Evolutionary conservation across 1,139 yeast genomes (phyloP), one percentile per base, ranked within the genome.

Genomic region (Diutina neorugosa): DNA sequence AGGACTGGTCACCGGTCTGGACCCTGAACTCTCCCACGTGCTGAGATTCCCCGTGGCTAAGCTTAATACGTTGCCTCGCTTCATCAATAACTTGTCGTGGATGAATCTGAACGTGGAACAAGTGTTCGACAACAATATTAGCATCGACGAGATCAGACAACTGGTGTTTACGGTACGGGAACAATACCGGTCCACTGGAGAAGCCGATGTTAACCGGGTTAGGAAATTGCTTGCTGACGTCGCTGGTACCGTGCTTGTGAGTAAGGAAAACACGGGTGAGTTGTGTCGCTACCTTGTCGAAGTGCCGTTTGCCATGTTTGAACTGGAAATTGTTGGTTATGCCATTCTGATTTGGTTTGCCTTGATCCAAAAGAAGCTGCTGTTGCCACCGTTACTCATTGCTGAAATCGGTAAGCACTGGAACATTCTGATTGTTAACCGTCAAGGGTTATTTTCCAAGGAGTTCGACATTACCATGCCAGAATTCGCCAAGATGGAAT

Each of bases 341-440:
- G 90, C 94, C 0, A 80, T 84, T 20, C 79, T 83, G 12, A 76
- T 85, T 48, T 93, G 98, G 98, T 74, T 87, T 53, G 82, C 90
- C 52, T 78, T 88, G 34, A 81, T 88, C 70, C 82, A 85, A 56
- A 91, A 86, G 53, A 61, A 68, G 59, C 79, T 83, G 1, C 74
- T 76, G 46, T 63, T 85, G 51, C 75, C 91, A 1, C 71, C 80
- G 42, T 67, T 80, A n/a, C 63, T 93, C 16, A 67, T 91, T 34
- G 75, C 88, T 5, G 95, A 87, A 58, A 80, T 94, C 47, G 74
- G 82, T 20, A 69, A 73, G 53, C 73, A 73, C 56, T 88, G 95
- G 88, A 90, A 85, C 63, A 68, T 70, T 49, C 78, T 91, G 1
- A 80, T 89, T 51, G 75, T 76, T 48, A 69, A 74, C 44, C 69